Percentiles rank a stretch among this genome's conserved stretches.
phyloP scores from a whole-genome alignment of 225 moss, liverwort and hornwort species.

The Neckera pumila region DNA sequence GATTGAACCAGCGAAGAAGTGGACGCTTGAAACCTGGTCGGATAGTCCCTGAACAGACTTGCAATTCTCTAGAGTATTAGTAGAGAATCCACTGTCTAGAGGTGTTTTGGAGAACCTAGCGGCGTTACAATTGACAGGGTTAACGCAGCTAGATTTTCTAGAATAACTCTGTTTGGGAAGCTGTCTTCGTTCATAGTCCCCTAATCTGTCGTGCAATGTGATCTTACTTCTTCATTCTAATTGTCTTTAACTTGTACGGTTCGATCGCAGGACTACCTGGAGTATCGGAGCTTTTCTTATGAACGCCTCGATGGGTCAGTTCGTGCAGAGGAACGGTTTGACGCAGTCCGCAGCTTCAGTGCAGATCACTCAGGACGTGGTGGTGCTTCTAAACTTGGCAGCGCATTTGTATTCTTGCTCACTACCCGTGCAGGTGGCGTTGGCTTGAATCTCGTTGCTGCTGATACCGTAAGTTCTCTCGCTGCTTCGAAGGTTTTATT shows the following conservation, averaged over 20 bases:
- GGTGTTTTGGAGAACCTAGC: not conserved
- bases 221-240: not conserved
- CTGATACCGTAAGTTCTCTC: conserved; percentile 61
- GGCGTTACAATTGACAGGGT: not conserved
- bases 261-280: conserved; percentile 65
- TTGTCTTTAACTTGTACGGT: not conserved
- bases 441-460: conserved; percentile 84
- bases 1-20: not conserved
- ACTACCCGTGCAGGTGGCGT: conserved; percentile 95
- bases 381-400: conserved; percentile 13
- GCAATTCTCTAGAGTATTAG: not conserved
- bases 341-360: conserved; percentile 73
- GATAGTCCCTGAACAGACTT: not conserved
- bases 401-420: conserved; percentile 76
- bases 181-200: not conserved
- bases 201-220: not conserved
- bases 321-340: conserved; percentile 86
- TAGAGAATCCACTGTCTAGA: not conserved
- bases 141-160: not conserved
- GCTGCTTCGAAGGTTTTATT: not conserved
- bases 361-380: conserved; percentile 11
- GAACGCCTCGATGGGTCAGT: conserved; percentile 90
- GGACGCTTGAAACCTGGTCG: not conserved
- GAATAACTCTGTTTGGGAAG: not conserved
- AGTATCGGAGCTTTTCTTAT: conserved; percentile 72